Conservation (phyloP, 768 basidiomycete genomes). For the Wakefieldia striispora region DNA sequence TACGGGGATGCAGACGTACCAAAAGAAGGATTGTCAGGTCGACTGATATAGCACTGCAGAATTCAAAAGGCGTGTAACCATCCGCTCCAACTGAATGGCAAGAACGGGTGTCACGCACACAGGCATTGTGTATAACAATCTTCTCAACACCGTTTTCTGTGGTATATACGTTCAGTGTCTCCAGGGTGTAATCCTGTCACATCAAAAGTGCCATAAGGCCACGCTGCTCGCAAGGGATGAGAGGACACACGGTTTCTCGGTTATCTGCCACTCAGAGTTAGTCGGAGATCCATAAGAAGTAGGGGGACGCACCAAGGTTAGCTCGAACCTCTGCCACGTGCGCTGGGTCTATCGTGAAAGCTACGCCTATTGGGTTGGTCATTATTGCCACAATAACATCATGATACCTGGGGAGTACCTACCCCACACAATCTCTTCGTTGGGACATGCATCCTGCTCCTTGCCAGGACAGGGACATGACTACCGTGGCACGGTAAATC, state of each 20-base stretch:
- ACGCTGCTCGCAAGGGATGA: too few relatives aligned
- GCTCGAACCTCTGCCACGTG: slow-evolving; percentile 72
- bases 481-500: neutral
- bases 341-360: slow-evolving; percentile 78
- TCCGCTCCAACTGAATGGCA: neutral
- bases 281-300: neutral
- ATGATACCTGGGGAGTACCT: slow-evolving; percentile 11
- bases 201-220: neutral
- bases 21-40: slow-evolving; percentile 84
- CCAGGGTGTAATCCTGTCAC: slow-evolving; percentile 77
- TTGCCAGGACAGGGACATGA: neutral
- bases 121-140: slow-evolving; percentile 52
- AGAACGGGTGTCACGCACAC: neutral
- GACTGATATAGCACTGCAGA: slow-evolving; percentile 76
- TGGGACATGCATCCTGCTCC: slow-evolving; percentile 14
- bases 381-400: neutral
- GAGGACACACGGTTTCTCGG: slow-evolving; percentile 62
- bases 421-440: slow-evolving; percentile 58
- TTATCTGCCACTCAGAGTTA: slow-evolving; percentile 46
- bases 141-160: slow-evolving; percentile 47
- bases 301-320: slow-evolving; percentile 59
- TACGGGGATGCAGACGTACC: slow-evolving; percentile 39
- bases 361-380: slow-evolving; percentile 50
- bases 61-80: neutral
- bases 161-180: slow-evolving; percentile 68